A percentile compares a stretch with the other conserved stretches of the same genome.
These are phyloP conservation scores for Cadophora sp. DNA, from an alignment of 2,329 filamentous ascomycete species.

Conservation along the genomic window DNA sequence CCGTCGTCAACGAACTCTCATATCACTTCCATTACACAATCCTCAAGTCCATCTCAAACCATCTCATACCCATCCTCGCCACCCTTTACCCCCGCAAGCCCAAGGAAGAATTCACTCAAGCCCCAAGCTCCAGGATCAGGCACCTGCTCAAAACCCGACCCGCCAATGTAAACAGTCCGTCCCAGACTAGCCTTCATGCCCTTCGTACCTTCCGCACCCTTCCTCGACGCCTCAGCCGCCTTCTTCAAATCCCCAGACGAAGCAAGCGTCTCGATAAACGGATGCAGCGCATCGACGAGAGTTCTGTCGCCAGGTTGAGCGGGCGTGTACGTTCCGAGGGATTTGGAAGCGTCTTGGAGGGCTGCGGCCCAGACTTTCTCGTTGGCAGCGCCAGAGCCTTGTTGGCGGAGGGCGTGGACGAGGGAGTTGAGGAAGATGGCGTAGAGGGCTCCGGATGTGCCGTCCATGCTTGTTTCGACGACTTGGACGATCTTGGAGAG, in stretches of 20 bases:
- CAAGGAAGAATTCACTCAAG: constrained; percentile 80
- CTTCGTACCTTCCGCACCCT: constrained; percentile 84
- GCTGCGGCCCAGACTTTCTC: constrained; percentile 64
- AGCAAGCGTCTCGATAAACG: constrained; percentile 79
- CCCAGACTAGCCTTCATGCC: constrained; percentile 92
- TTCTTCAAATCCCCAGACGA: constrained; percentile 69
- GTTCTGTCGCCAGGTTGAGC: constrained; percentile 90
- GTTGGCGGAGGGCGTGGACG: constrained; percentile 52
- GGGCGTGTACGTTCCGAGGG: constrained; percentile 84
- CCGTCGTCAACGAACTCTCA: no score
- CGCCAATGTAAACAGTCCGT: constrained; percentile 81
- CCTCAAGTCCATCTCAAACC: constrained; percentile 32
- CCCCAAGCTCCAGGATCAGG: constrained; percentile 81
- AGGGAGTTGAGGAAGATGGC: constrained; percentile 79
- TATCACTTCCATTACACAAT: background rate
- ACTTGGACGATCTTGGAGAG: constrained; percentile 66
- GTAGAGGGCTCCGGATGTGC: constrained; percentile 77
- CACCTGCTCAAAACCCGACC: constrained; percentile 73
- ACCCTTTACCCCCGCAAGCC: constrained; percentile 63
- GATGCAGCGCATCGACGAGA: constrained; percentile 85
- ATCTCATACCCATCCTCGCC: constrained; percentile 43
- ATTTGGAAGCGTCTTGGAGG: constrained; percentile 72
- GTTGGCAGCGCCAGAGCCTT: constrained; percentile 47
- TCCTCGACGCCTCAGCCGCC: constrained; percentile 77
- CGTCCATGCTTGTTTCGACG: constrained; percentile 75